Evolutionary conservation across 768 basidiomycete species (phyloP), one percentile per base, ranked within the genome.

Genomic region (Mycena vitilis): DNA sequence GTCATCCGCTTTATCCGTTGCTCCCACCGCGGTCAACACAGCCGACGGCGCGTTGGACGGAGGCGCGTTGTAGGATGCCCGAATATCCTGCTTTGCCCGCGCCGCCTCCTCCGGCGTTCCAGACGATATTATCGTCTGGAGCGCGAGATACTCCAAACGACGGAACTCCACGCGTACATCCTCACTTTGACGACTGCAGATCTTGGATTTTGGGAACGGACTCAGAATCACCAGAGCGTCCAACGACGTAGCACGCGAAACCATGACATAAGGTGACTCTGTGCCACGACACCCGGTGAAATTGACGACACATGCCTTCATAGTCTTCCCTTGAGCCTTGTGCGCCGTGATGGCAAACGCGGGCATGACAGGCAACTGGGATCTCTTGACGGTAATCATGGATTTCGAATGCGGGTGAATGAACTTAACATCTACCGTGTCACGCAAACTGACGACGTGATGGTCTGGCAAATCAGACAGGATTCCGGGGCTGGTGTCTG

Each of bases 251-350:
- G 36, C 55, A 4, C 55, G 37, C 1, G 55, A 56, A 5, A 56
- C 20, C 55, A 56, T 56, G 11, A 56, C 55, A 23, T 56, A 56
- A 38, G 55, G 55, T 13, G 55, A 56, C 38, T 56, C 38, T 1
- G 37, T 51, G 1, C 49, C 49, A 13, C 25, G 8, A 25, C 49
- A 51, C n/a, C 12, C 12, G 2, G n/a, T 12, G 22, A 56, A 23
- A 40, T 56, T 38, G 18, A 56, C 55, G 0, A 56, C 34, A 11
- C 37, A 38, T 0, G 55, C 38, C 4, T 18, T 2, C 18, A 56
- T 9, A 8, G 55, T 56, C 23, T 56, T 56, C 0, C 55, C 55
- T 15, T 56, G 55, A 0, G 55, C 15, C 38, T 56, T 56, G n/a
- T 56, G 38, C 0, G 55, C 55, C 0, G 55, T 56, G 4, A 56